Evolutionary conservation across 2,329 filamentous ascomycete species (phyloP), one percentile per base, ranked within the genome.

Genomic region (Nemania abortiva): DNA sequence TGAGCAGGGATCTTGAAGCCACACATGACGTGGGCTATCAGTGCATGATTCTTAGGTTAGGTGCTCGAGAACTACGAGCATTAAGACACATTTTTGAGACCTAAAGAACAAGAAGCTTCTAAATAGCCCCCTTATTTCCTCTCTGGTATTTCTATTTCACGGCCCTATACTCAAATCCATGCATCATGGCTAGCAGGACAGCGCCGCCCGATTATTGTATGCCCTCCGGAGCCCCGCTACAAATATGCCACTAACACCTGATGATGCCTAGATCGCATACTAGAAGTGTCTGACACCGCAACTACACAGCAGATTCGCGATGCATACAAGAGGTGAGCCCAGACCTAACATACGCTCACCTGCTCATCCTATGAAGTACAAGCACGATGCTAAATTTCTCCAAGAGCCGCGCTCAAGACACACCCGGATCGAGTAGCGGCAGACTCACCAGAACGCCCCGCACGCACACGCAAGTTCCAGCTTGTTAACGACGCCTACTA

Each of bases 401-500:
- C 10, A 77, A 94, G 92, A 78, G 92, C 93, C 76, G 95, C 95
- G 5, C 85, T 98, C 54, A 97, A 96, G 82, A 94, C 93, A 72
- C 95, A 98, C 80, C 95, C 95, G 1, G 96, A 99, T 80, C 92
- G 96, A 68, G 94, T 99, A 49, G 87, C 94, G 31, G 83, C 88
- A 73, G 90, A 94, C 81, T 95, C 94, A 5, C 93, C 95, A 45
- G 94, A 98, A 75, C 93, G 95, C 72, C 81, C 89, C 24, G 81
- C 88, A 13, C 92, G 95, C 77, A 99, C 96, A 6, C 92, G 92
- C 77, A 91, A 91, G 79, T 97, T 97, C 84, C 94, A 97, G 81
- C 89, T 92, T 73, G 92, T 97, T 77, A 97, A 97, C 83, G 94
- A 97, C 78, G 94, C 94, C 71, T 97, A 97, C 85, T 97, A 93